Percentiles rank a stretch among this genome's conserved stretches.
Conservation (phyloP, 108 stramenopile species). For the Fistulifera pelliculosa region DNA sequence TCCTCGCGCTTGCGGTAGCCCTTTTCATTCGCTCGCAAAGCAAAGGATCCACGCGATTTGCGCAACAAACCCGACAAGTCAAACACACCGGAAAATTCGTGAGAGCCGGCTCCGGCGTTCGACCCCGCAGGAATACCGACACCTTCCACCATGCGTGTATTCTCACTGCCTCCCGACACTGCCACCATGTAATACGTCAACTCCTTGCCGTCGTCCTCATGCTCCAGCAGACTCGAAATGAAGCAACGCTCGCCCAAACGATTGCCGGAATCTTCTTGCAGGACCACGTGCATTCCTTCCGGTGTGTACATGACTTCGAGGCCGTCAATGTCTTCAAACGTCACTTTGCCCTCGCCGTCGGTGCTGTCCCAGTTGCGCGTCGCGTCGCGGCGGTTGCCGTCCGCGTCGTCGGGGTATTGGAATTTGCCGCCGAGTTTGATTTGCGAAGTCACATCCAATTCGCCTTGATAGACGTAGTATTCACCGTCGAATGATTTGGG, state of each 20-base stretch:
- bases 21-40: conserved; percentile 15
- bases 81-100: conserved; percentile 56
- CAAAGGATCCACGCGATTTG: conserved; percentile 17
- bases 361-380: conserved; percentile 28
- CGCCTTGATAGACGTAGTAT: conserved; percentile 59
- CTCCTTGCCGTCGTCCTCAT: conserved; percentile 36
- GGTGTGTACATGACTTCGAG: conserved; percentile 31
- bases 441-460: conserved; percentile 28
- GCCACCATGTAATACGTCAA: conserved; percentile 54
- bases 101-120: conserved; percentile 21
- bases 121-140: conserved; percentile 47
- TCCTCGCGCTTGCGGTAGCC: conserved; percentile 37
- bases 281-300: conserved; percentile 38
- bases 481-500: conserved; percentile 25
- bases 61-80: conserved; percentile 39
- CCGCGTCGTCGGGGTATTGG: conserved; percentile 18
- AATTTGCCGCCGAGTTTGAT: conserved; percentile 42
- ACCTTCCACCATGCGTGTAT: conserved; percentile 35
- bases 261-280: conserved; percentile 57
- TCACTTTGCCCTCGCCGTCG: conserved; percentile 17
- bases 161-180: conserved; percentile 37
- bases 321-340: conserved; percentile 59
- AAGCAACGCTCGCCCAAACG: conserved; percentile 45
- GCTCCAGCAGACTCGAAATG: conserved; percentile 36
- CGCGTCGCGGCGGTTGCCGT: no score